Evolutionary conservation across 192 early-diverging fungal genomes (phyloP), one percentile per base, ranked within the genome.

Genomic region (Umbelopsis sp.): DNA sequence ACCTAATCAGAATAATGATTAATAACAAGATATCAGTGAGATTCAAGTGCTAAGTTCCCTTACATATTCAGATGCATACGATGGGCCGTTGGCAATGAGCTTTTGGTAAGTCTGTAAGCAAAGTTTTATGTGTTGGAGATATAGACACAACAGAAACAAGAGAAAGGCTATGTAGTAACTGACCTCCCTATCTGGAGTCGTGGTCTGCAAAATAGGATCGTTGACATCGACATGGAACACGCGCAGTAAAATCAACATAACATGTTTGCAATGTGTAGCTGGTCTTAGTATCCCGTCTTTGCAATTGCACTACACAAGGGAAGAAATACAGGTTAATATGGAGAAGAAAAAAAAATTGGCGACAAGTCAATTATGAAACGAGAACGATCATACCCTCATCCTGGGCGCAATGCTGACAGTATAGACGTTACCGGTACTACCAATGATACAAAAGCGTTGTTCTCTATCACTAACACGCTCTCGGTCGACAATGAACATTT

Each of bases 231-330:
- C 33, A n/a, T 44, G 69, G 20, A 71, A 71, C 9, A 75, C 74
- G 45, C 69, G 70, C 2, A 71, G 15, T 9, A 75, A 30, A 9
- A 75, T 35, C 27, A 70, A 64, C 3, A 75, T 30, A 12, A 75
- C 50, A 48, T 75, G 74, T 49, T 75, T 75, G 22, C 74, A 75
- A 22, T 50, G 68, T 27, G 21, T 4, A n/a, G 18, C 13, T 70
- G 48, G 48, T 21, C 49, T 35, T 4, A 18, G 16, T 45, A 18
- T 15, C 16, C 27, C 45, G 51, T 75, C 74, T 27, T 46, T 15
- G 20, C 74, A 75, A 7, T 20, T 67, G 15, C 74, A 75, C 30
- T 49, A 41, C 37, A 41, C 37, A 10, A 41, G 10, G 6, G 7
- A 41, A 41, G 37, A 41, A 6, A 41, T 41, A 41, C 37, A 41